Evolutionary conservation across 495 filamentous ascomycete species (phyloP).

Genomic region (Aspergillus sclerotioniger): DNA sequence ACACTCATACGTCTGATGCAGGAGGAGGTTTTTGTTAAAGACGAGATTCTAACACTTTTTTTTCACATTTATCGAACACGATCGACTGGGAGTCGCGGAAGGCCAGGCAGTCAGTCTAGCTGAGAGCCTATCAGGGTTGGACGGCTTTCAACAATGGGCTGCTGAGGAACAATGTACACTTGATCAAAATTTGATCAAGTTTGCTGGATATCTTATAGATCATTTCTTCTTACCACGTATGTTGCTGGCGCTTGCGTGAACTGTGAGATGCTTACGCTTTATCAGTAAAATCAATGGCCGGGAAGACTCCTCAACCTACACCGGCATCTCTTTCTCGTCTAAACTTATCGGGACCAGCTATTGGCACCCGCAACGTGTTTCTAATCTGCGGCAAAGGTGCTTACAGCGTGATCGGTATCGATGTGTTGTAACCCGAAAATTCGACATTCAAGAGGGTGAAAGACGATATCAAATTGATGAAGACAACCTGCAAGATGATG

Average conservation of each 20-base stretch:
- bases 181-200: not conserved
- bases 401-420: slow-evolving; percentile 10
- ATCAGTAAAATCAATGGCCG: slow-evolving; percentile 5
- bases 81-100: not conserved
- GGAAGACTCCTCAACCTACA: slow-evolving; percentile 12
- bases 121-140: not conserved
- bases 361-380: slow-evolving; percentile 13
- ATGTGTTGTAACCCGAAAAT: slow-evolving; percentile 14
- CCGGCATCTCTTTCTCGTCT: slow-evolving; percentile 8
- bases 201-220: slow-evolving; percentile 4
- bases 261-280: not conserved
- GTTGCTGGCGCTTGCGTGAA: slow-evolving; percentile 1
- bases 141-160: not conserved
- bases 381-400: not conserved
- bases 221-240: slow-evolving; percentile 10
- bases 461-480: not conserved
- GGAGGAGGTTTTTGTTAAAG: slow-evolving; percentile 5
- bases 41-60: slow-evolving; percentile 8
- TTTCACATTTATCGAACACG: slow-evolving; percentile 6
- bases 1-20: slow-evolving; percentile 8
- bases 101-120: not conserved
- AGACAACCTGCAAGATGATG: slow-evolving; percentile 8
- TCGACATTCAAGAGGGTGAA: slow-evolving; percentile 6
- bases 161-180: not conserved
- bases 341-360: not conserved